Evolutionary conservation across 352 stramenopile species (phyloP).

Genomic region (Pythium scleroteichum): DNA sequence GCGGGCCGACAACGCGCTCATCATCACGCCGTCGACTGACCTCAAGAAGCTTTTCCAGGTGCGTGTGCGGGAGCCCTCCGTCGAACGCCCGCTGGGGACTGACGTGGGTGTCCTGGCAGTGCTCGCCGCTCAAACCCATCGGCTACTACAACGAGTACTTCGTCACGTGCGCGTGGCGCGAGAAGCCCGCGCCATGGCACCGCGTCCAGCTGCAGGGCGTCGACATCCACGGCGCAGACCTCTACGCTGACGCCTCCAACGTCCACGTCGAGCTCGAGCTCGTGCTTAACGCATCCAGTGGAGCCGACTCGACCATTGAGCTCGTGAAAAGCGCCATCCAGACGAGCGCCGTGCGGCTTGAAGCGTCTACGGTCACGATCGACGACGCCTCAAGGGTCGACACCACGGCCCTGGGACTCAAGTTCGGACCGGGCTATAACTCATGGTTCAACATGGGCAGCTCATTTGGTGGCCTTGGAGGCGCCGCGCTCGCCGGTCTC

Average conservation of each 20-base stretch:
- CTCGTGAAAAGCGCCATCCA: conserved; percentile 54
- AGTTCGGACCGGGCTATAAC: conserved; percentile 84
- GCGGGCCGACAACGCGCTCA: conserved; percentile 31
- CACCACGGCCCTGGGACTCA: conserved; percentile 59
- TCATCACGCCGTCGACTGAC: conserved; percentile 44
- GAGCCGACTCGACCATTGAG: conserved; percentile 29
- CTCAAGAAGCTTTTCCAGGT: conserved; percentile 25
- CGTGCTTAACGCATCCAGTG: conserved; percentile 19
- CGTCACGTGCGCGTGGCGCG: conserved; percentile 53
- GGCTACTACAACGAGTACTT: conserved; percentile 87
- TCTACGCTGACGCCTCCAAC: conserved; percentile 13
- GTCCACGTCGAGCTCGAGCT: conserved; percentile 23
- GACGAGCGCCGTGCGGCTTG: conserved; percentile 65
- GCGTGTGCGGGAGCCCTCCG: not conserved
- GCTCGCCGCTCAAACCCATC: conserved; percentile 60
- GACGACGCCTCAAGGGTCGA: conserved; percentile 53
- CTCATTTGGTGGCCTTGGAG: conserved; percentile 76
- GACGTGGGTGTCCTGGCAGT: conserved; percentile 33
- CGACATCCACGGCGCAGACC: conserved; percentile 39
- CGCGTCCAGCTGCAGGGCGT: conserved; percentile 39
- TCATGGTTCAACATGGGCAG: conserved; percentile 63
- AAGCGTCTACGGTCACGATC: conserved; percentile 41
- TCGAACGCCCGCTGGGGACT: not conserved
- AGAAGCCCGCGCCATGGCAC: conserved; percentile 33
- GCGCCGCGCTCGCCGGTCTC: conserved; percentile 50